Conservation (phyloP, 352 stramenopile genomes). For the Globisporangium paddicum region DNA sequence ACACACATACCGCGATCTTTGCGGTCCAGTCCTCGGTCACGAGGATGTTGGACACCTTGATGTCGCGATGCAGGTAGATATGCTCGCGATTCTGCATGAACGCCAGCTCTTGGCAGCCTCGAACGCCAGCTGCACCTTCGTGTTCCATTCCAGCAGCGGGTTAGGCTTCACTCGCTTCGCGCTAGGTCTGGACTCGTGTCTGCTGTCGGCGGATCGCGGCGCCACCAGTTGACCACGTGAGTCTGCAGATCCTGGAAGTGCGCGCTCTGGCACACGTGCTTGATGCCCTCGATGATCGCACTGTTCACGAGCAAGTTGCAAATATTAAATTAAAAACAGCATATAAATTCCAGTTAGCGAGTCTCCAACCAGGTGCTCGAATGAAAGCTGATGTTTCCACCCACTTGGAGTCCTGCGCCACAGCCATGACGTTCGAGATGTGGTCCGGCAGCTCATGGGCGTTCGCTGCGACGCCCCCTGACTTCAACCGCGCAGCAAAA, state of each 20-base stretch:
- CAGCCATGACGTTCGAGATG: conserved; percentile 40
- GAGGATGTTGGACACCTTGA: conserved; percentile 74
- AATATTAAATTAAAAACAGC: not conserved
- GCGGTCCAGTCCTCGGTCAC: conserved; percentile 69
- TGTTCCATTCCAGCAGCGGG: too few relatives aligned
- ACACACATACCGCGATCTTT: conserved; percentile 43
- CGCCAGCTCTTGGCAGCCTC: not conserved
- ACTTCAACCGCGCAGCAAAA: conserved; percentile 10
- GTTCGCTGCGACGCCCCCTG: conserved; percentile 6
- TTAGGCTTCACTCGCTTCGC: not conserved
- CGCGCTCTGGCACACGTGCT: conserved; percentile 43
- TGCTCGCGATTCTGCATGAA: conserved; percentile 63
- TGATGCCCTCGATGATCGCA: conserved; percentile 51
- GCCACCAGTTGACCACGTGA: conserved; percentile 45
- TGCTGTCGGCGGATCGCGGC: not conserved
- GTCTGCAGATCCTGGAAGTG: conserved; percentile 47
- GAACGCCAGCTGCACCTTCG: too few relatives aligned
- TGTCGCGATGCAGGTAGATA: conserved; percentile 69
- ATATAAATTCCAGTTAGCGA: too few relatives aligned
- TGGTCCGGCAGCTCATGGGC: conserved; percentile 60
- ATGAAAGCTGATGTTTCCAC: not conserved
- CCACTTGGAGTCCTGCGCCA: conserved; percentile 57
- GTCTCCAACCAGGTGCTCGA: not conserved
- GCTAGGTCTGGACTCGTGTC: not conserved
- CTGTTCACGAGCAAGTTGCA: conserved; percentile 10